Percentiles rank a stretch among this genome's conserved stretches.
Conservation (phyloP, 1,284 basidiomycete genomes). For the Heterobasidion parviporum region DNA sequence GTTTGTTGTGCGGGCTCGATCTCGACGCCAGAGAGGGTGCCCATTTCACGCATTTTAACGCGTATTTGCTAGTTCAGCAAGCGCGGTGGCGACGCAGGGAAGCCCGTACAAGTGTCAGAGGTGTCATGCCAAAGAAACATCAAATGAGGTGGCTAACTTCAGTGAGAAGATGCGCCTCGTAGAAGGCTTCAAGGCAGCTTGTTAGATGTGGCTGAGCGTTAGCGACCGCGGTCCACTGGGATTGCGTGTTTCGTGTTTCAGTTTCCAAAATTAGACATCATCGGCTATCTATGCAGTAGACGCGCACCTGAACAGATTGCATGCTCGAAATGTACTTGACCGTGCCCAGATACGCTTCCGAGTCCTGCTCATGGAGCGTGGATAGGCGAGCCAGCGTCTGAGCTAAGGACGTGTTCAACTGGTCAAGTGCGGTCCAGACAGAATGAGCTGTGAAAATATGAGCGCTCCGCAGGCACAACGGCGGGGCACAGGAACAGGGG, state of each 20-base stretch:
- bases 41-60: slow-evolving; percentile 81
- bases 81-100: too few relatives aligned
- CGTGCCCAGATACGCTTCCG: slow-evolving; percentile 40
- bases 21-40: slow-evolving; percentile 69
- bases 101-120: background rate
- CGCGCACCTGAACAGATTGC: slow-evolving; percentile 47
- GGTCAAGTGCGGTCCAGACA: slow-evolving; percentile 66
- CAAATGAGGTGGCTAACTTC: slow-evolving; percentile 32
- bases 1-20: slow-evolving; percentile 94
- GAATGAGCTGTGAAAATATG: slow-evolving; percentile 36
- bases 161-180: slow-evolving; percentile 44
- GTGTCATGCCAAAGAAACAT: background rate
- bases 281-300: background rate
- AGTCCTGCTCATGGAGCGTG: slow-evolving; percentile 35
- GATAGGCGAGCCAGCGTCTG: slow-evolving; percentile 42
- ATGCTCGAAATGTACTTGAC: slow-evolving; percentile 54
- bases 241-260: background rate
- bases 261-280: background rate
- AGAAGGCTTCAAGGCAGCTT: slow-evolving; percentile 43
- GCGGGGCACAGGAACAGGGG: background rate
- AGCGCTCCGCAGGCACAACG: too few relatives aligned
- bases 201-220: slow-evolving; percentile 33
- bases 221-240: slow-evolving; percentile 52
- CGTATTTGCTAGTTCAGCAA: slow-evolving; percentile 54
- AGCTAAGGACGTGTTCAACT: slow-evolving; percentile 52